Percentiles rank a stretch among this genome's conserved stretches.
Evolutionary conservation across 805 yeast genomes (phyloP).

Genomic region (Cyberlindnera xylosilytica): DNA sequence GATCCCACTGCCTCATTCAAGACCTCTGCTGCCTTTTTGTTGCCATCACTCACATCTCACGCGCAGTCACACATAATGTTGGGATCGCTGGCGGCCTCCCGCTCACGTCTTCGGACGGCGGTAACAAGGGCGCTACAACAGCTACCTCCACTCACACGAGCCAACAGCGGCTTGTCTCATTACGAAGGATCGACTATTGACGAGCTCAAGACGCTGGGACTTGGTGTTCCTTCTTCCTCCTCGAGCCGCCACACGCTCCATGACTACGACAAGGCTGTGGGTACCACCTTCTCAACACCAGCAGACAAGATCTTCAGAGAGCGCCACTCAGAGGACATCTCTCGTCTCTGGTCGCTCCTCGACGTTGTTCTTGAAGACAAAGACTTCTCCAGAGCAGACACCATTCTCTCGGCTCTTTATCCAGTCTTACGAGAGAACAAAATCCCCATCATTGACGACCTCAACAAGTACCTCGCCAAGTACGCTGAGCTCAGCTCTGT

Average conservation of each 20-base stretch:
- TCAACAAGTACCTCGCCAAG: constrained; percentile 57
- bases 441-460: constrained; percentile 57
- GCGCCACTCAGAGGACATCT: constrained; percentile 48
- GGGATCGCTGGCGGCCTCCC: neutral
- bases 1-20: too few relatives aligned
- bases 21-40: too few relatives aligned
- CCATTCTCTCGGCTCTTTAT: constrained; percentile 60
- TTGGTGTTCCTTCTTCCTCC: constrained; percentile 1
- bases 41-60: too few relatives aligned
- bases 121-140: too few relatives aligned
- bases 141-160: neutral
- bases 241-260: constrained; percentile 1
- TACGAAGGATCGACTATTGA: constrained; percentile 14
- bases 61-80: neutral
- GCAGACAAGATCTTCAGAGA: constrained; percentile 24
- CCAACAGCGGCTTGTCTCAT: neutral
- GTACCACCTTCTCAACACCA: constrained; percentile 19
- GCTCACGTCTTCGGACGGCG: neutral
- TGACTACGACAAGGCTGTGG: constrained; percentile 11
- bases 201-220: constrained; percentile 18
- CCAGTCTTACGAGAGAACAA: constrained; percentile 39
- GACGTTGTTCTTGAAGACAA: constrained; percentile 73
- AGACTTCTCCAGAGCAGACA: constrained; percentile 66
- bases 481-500: constrained; percentile 35
- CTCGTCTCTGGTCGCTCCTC: constrained; percentile 68